Evolutionary conservation across 73 alveolate genomes (phyloP), one percentile per base, ranked within the genome.

Genomic region (Symbiodinium pilosum): DNA sequence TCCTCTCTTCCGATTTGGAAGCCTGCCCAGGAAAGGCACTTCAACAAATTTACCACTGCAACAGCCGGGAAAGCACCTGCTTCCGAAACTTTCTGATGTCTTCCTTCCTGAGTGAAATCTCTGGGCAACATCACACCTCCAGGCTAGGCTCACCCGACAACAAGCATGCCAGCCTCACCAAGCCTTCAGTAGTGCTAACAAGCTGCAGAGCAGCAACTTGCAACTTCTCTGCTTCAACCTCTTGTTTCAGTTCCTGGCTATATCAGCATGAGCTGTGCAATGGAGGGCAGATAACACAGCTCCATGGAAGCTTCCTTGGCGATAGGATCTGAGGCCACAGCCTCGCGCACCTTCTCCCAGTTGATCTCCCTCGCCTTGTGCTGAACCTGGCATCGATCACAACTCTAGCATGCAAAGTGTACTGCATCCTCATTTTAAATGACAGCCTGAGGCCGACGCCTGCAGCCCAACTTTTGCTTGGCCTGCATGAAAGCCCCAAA

Each of bases 291-390:
- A n/a, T n/a, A n/a, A n/a, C n/a, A n/a, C n/a, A n/a, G n/a, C n/a
- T n/a, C n/a, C n/a, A n/a, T n/a, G n/a, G n/a, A 14, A 14, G 59
- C 14, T 47, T 47, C 59, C 21, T 9, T 6, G 59, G 59, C 59
- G 59, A 47, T 47, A 6, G 14, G 59, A 47, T 47, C 14, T 64
- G 34, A 14, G 81, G 41, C 81, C 81, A 34, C 30, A 38, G 81
- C 81, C 30, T 64, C 81, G 38, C 38, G 24, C 81, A 64, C 34
- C 81, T 28, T 64, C 18, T 64, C 81, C 81, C 32, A 64, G 81
- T 64, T 20, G 81, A 64, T 64, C 81, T 64, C 81, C 81, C 81
- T 20, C 38, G 81, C 81, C 38, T 64, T 64, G 81, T 64, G 81
- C 81, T 64, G 81, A 64, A 64, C 81, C 81, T 64, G 12, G 16